Evolutionary conservation across 805 yeast species (phyloP).

Genomic region (Candida cerambycidarum): DNA sequence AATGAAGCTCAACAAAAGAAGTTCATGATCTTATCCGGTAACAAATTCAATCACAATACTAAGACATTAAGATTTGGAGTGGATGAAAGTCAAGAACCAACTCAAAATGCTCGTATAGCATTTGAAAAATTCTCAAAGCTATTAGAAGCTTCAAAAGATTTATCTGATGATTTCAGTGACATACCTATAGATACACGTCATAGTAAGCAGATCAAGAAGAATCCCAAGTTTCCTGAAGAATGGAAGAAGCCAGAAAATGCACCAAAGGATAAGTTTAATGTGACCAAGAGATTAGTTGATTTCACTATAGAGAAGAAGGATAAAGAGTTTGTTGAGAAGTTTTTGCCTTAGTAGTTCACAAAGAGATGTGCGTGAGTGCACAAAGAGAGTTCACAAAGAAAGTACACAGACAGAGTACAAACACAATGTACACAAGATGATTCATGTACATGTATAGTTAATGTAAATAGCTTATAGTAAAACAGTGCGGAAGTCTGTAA

Average conservation of each 20-base stretch:
- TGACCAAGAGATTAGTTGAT: conserved; percentile 33
- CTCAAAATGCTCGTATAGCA: conserved; percentile 80
- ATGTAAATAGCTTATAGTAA: too few species aligned
- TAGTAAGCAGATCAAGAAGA: conserved; percentile 42
- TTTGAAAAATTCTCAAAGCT: conserved; percentile 63
- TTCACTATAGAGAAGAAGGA: conserved; percentile 33
- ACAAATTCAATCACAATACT: conserved; percentile 64
- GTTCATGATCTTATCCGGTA: conserved; percentile 74
- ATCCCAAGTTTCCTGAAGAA: conserved; percentile 64
- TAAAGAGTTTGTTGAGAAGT: conserved; percentile 25
- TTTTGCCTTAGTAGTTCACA: conserved; percentile 17
- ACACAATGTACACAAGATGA: too few species aligned
- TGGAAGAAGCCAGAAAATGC: conserved; percentile 75
- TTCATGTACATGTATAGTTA: too few species aligned
- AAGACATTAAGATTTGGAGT: conserved; percentile 66
- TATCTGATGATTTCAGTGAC: conserved; percentile 65
- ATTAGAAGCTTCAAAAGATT: conserved; percentile 62
- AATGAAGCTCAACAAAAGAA: conserved; percentile 60
- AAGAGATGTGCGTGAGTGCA: too few species aligned
- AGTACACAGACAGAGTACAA: too few species aligned
- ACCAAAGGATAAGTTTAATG: conserved; percentile 45
- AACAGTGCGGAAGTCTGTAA: too few species aligned
- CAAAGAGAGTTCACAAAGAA: too few species aligned
- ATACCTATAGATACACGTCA: conserved; percentile 83
- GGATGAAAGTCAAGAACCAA: conserved; percentile 66